Percentiles rank a stretch among this genome's conserved stretches.
These are phyloP conservation scores for Prillingera fragicola DNA, from an alignment of 1,284 basidiomycete species.

Conservation along the genomic window DNA sequence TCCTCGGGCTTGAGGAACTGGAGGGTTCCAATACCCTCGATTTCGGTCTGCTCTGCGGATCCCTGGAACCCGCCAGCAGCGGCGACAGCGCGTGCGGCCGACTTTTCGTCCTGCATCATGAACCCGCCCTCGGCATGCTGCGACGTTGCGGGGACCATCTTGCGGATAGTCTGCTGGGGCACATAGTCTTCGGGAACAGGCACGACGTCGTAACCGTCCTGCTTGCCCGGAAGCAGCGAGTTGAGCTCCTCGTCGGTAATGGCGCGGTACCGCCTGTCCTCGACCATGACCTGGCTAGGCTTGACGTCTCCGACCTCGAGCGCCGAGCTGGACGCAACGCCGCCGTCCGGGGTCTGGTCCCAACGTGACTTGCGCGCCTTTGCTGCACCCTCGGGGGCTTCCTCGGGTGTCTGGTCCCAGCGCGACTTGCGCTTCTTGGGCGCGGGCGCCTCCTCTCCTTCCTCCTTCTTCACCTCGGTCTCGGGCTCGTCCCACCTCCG, in stretches of 20 bases:
- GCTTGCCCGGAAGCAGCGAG: conserved; percentile 69
- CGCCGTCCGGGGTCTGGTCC: conserved; percentile 46
- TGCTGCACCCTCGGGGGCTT: conserved; percentile 44
- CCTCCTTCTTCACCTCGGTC: conserved; percentile 44
- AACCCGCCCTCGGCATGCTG: conserved; percentile 68
- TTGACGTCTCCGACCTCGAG: conserved; percentile 51
- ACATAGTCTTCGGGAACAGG: conserved; percentile 91
- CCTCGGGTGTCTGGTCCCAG: conserved; percentile 82
- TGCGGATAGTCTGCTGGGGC: conserved; percentile 57
- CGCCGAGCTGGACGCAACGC: conserved; percentile 49
- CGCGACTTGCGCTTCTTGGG: conserved; percentile 89
- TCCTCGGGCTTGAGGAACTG: conserved; percentile 99
- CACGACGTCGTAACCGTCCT: conserved; percentile 80
- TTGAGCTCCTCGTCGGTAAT: conserved; percentile 95
- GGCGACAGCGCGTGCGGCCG: conserved; percentile 75
- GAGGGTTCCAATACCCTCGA: conserved; percentile 93
- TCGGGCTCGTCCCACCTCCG: conserved; percentile 71
- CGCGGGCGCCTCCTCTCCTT: conserved; percentile 52
- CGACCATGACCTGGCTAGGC: conserved; percentile 69
- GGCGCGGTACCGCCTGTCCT: conserved; percentile 91
- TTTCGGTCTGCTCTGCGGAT: conserved; percentile 95
- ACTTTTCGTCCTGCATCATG: conserved; percentile 90
- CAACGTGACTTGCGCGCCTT: conserved; percentile 67
- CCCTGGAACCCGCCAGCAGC: conserved; percentile 76
- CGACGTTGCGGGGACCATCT: conserved; percentile 49